Evolutionary conservation across 164 flowering plant genomes (phyloP), one percentile per base, ranked within the genome.

Genomic region (Pachysandra terminalis): DNA sequence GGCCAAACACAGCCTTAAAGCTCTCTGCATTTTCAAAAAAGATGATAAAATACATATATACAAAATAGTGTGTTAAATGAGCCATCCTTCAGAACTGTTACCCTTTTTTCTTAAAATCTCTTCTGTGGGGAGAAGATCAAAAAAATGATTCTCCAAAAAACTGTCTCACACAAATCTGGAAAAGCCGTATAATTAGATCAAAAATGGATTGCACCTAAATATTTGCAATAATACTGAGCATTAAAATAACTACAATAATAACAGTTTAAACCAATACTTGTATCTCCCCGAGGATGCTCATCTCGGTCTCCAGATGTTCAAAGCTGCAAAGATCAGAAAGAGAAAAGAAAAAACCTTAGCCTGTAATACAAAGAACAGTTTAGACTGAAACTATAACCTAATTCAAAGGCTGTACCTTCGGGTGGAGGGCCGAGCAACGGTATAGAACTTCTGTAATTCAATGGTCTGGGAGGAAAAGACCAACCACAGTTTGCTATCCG

Each of bases 271-370:
- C 78, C 73, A 61, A 56, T 51, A 37, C 23, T 27, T 52, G 65
- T 55, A n/a, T 23, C 48, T 56, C 53, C 21, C 16, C 35, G 67
- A 32, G 51, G 59, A 56, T 54, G 26, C 21, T 79, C 80, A 87
- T 79, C 91, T 84, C 69, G 97, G 95, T 69, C 82, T 81, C 97
- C 95, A 91, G 51, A 59, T 80, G 67, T 73, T 77, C 41, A 83
- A 82, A 74, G 76, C 93, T 89, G 89, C 75, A 83, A n/a, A 81
- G 40, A 80, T 21, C 61, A 64, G 35, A 63, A 59, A 13, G 19
- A 7, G 7, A 32, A 32, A 32, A 3, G 37, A 75, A 40, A 75
- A 40, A 51, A 59, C 25, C 2, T 51, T 26, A 72, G 56, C 55
- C 35, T 52, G 10, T 5, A 59, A 68, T 26, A 25, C 41, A 17